These are phyloP conservation scores for Hawksworthiomyces lignivorus DNA, from an alignment of 2,329 filamentous ascomycete genomes.

Conservation along the genomic window DNA sequence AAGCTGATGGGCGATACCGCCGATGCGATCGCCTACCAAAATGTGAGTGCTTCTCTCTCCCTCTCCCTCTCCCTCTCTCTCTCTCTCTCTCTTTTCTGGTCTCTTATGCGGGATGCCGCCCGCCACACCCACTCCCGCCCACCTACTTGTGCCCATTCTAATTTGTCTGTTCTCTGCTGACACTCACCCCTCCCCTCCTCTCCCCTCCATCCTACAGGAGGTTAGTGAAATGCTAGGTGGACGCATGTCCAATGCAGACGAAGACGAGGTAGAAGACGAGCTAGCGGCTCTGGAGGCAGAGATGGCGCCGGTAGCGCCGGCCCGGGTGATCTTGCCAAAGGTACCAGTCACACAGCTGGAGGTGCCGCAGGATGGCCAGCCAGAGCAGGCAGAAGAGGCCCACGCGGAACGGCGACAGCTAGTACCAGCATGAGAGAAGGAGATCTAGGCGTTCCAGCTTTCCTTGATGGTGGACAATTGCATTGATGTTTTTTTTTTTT, in stretches of 20 bases:
- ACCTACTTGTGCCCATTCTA: too few species aligned
- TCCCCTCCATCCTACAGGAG: conserved; percentile 56
- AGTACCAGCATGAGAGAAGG: conserved; percentile 11
- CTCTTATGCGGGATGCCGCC: too few species aligned
- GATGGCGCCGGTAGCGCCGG: conserved; percentile 19
- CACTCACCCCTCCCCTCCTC: not conserved
- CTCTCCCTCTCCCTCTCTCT: too few species aligned
- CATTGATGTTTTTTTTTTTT: not conserved
- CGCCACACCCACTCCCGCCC: too few species aligned
- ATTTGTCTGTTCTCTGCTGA: not conserved
- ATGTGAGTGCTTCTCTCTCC: conserved; percentile 42
- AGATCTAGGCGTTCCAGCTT: too few species aligned
- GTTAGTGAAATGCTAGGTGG: conserved; percentile 85
- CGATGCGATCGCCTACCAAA: conserved; percentile 85
- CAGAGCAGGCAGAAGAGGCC: conserved; percentile 1
- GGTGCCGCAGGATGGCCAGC: not conserved
- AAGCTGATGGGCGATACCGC: conserved; percentile 89
- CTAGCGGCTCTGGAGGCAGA: conserved; percentile 72
- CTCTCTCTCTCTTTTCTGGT: not conserved
- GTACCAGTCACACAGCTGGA: conserved; percentile 34
- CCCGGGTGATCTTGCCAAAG: conserved; percentile 42
- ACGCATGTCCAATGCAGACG: conserved; percentile 86
- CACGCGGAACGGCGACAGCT: conserved; percentile 10
- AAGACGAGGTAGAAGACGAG: conserved; percentile 97
- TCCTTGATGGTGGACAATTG: too few species aligned